Conservation (phyloP, 495 filamentous ascomycete species). For the Penicillium odoratum region DNA sequence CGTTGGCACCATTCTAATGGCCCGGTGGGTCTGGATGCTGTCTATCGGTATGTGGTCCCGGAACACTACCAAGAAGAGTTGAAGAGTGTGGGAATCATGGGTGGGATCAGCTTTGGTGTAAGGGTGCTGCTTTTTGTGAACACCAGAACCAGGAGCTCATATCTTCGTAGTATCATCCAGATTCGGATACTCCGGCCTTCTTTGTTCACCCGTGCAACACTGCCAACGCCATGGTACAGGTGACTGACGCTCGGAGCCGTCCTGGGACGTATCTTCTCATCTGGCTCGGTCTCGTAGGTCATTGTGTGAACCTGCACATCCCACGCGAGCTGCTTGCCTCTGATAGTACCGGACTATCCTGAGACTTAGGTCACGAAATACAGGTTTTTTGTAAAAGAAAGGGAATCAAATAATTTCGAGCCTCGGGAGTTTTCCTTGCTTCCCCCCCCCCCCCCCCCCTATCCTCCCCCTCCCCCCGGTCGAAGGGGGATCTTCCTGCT, state of each 20-base stretch:
- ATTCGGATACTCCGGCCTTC: slow-evolving; percentile 69
- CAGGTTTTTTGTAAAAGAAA: background rate
- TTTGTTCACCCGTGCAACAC: slow-evolving; percentile 87
- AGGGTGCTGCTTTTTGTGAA: slow-evolving; percentile 33
- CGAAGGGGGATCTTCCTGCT: background rate
- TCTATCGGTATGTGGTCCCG: slow-evolving; percentile 71
- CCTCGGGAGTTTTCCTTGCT: background rate
- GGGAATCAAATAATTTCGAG: background rate
- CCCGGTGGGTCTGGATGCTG: slow-evolving; percentile 62
- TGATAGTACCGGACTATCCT: slow-evolving; percentile 24
- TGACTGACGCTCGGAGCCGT: slow-evolving; percentile 49
- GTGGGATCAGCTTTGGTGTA: slow-evolving; percentile 76
- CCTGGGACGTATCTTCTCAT: slow-evolving; percentile 70
- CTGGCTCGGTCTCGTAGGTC: slow-evolving; percentile 78
- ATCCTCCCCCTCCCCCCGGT: background rate
- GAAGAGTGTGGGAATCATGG: slow-evolving; percentile 61
- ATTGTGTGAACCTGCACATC: slow-evolving; percentile 69
- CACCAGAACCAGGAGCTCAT: slow-evolving; percentile 35
- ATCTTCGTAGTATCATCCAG: slow-evolving; percentile 71
- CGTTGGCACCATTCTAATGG: slow-evolving; percentile 62
- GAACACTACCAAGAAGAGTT: slow-evolving; percentile 57
- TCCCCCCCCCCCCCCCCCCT: background rate
- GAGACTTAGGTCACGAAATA: slow-evolving; percentile 5
- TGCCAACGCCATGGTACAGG: slow-evolving; percentile 66
- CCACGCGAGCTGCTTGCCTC: slow-evolving; percentile 50